Evolutionary conservation across 2,329 filamentous ascomycete genomes (phyloP).

Genomic region (Cytospora piceicola): DNA sequence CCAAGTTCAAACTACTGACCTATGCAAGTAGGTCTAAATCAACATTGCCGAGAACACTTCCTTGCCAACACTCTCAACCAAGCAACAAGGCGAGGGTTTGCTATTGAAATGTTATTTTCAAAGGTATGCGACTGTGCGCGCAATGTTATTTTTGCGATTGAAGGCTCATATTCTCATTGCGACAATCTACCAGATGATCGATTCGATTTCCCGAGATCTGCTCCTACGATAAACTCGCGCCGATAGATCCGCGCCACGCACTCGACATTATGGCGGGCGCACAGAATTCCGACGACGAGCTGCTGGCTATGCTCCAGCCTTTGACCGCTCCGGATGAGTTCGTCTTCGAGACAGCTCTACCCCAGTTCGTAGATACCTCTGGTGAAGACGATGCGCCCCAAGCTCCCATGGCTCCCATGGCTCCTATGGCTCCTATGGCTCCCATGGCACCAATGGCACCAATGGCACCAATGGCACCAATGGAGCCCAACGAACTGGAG

Average conservation of each 20-base stretch:
- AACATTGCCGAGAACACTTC: slow-evolving; percentile 1
- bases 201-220: neutral
- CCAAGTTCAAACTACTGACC: neutral
- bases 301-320: slow-evolving; percentile 28
- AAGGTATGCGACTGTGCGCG: slow-evolving; percentile 11
- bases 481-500: neutral
- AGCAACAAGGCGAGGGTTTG: neutral
- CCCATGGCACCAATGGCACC: slow-evolving; percentile 8
- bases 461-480: slow-evolving; percentile 17
- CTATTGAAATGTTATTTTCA: neutral
- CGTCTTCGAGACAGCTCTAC: slow-evolving; percentile 9
- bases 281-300: slow-evolving; percentile 25
- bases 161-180: slow-evolving; percentile 8
- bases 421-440: slow-evolving; percentile 20
- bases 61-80: neutral
- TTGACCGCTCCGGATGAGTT: slow-evolving; percentile 18
- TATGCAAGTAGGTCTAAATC: neutral
- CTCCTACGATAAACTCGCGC: slow-evolving; percentile 17
- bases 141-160: neutral
- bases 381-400: slow-evolving; percentile 24
- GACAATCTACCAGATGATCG: slow-evolving; percentile 16
- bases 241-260: neutral
- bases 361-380: slow-evolving; percentile 13
- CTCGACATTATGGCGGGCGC: slow-evolving; percentile 15
- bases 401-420: slow-evolving; percentile 20